These are phyloP conservation scores for Cutaneotrichosporon spelunceum DNA, from an alignment of 1,284 basidiomycete genomes.

Conservation along the genomic window DNA sequence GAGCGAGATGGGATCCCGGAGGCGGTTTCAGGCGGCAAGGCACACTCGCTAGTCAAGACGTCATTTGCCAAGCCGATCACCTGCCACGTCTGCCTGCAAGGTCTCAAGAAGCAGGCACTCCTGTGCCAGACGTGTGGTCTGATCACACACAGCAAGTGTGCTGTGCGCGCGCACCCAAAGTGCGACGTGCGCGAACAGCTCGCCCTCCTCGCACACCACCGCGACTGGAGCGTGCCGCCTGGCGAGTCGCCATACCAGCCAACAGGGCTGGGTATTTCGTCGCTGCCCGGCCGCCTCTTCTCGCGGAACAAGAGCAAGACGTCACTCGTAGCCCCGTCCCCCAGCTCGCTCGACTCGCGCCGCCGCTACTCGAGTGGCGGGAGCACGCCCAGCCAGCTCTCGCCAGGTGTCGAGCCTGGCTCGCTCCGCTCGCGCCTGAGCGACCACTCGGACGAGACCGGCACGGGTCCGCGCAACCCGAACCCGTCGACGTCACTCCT, in stretches of 20 bases:
- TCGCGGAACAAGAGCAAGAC: slow-evolving; percentile 18
- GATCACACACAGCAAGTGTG: slow-evolving; percentile 79
- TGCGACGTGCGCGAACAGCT: slow-evolving; percentile 63
- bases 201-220: slow-evolving; percentile 34
- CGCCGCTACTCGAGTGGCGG: slow-evolving; percentile 11
- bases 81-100: slow-evolving; percentile 76
- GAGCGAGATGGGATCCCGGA: slow-evolving; percentile 2
- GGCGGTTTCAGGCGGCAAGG: slow-evolving; percentile 1
- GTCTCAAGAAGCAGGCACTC: slow-evolving; percentile 80
- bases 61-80: slow-evolving; percentile 84
- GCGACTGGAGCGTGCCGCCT: slow-evolving; percentile 16
- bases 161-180: slow-evolving; percentile 66
- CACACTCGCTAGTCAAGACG: slow-evolving; percentile 63
- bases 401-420: background rate
- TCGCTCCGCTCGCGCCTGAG: slow-evolving; percentile 14
- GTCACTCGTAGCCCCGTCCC: slow-evolving; percentile 13
- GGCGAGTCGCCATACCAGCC: slow-evolving; percentile 9
- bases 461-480: slow-evolving; percentile 8
- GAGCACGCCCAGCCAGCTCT: background rate
- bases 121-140: slow-evolving; percentile 85
- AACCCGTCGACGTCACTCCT: slow-evolving; percentile 18
- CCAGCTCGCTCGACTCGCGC: slow-evolving; percentile 9
- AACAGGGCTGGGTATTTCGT: background rate
- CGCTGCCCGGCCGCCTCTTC: slow-evolving; percentile 18
- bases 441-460: slow-evolving; percentile 17